Conservation (phyloP, 2,329 filamentous ascomycete species). For the Colletotrichum neosansevieriae region DNA sequence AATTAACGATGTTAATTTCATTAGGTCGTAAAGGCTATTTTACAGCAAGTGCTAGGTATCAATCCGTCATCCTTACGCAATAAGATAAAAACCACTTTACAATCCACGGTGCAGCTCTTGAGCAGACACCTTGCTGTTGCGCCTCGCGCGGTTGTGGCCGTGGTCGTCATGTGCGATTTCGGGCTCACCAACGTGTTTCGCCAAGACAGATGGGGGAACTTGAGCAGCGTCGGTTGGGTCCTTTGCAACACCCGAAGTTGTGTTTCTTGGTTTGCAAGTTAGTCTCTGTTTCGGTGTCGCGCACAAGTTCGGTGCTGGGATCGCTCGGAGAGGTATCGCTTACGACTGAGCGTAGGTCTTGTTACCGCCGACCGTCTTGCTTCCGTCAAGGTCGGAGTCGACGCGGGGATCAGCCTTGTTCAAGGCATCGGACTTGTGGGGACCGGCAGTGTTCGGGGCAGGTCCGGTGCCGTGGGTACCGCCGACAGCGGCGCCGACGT, state of each 20-base stretch:
- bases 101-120: constrained; percentile 63
- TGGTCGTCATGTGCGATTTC: constrained; percentile 58
- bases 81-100: constrained; percentile 45
- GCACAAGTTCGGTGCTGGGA: constrained; percentile 2
- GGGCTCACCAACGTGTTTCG: constrained; percentile 60
- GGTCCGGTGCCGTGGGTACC: constrained; percentile 45
- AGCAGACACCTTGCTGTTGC: constrained; percentile 59
- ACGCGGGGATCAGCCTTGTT: constrained; percentile 70
- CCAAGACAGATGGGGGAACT: constrained; percentile 67
- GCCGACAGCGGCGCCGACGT: constrained; percentile 45
- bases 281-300: constrained; percentile 39
- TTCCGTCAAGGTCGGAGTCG: constrained; percentile 67
- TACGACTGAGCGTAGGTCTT: constrained; percentile 58
- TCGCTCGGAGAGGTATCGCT: constrained; percentile 43
- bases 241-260: constrained; percentile 42
- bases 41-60: constrained; percentile 34
- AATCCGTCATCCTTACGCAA: constrained; percentile 11
- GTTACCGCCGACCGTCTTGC: constrained; percentile 66
- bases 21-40: constrained; percentile 36
- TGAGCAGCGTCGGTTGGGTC: constrained; percentile 69
- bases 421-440: constrained; percentile 63
- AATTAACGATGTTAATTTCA: constrained; percentile 18
- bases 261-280: constrained; percentile 37
- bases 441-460: constrained; percentile 51
- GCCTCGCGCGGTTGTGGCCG: constrained; percentile 56